Percentiles rank a stretch among this genome's conserved stretches.
Evolutionary conservation across 2,329 filamentous ascomycete genomes (phyloP).

Genomic region (Helicocarpus griseus): DNA sequence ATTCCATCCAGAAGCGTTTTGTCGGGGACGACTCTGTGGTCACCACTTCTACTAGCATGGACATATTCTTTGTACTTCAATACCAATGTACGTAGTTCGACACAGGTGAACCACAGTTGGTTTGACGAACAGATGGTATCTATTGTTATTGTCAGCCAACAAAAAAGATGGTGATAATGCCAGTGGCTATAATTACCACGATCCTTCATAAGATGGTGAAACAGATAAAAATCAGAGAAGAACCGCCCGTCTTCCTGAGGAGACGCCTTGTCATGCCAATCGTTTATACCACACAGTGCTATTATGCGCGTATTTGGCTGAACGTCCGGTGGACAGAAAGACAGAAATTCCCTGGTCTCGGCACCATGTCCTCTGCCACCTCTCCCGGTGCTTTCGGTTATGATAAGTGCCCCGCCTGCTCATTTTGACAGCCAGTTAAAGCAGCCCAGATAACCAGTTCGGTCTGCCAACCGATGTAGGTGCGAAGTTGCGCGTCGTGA

Average conservation of each 20-base stretch:
- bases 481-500: too few relatives aligned
- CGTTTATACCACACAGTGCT: constrained; percentile 8
- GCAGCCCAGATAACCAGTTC: too few relatives aligned
- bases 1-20: background rate
- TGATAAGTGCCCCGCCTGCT: too few relatives aligned
- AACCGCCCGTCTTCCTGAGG: constrained; percentile 8
- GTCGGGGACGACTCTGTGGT: constrained; percentile 7
- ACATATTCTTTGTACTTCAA: constrained; percentile 8
- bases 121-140: background rate
- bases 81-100: constrained; percentile 6
- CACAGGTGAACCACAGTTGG: constrained; percentile 9
- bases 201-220: constrained; percentile 8
- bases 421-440: too few relatives aligned
- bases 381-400: too few relatives aligned
- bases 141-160: background rate
- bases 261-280: background rate
- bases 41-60: constrained; percentile 2
- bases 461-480: too few relatives aligned
- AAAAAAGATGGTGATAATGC: background rate
- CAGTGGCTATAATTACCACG: background rate
- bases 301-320: constrained; percentile 2
- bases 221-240: constrained; percentile 10
- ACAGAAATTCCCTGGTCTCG: background rate
- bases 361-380: too few relatives aligned
- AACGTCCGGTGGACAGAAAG: constrained; percentile 7